A percentile compares a stretch with the other conserved stretches of the same genome.
Evolutionary conservation across 176 grass and related monocot genomes (phyloP).

Genomic region (Otatea glauca): DNA sequence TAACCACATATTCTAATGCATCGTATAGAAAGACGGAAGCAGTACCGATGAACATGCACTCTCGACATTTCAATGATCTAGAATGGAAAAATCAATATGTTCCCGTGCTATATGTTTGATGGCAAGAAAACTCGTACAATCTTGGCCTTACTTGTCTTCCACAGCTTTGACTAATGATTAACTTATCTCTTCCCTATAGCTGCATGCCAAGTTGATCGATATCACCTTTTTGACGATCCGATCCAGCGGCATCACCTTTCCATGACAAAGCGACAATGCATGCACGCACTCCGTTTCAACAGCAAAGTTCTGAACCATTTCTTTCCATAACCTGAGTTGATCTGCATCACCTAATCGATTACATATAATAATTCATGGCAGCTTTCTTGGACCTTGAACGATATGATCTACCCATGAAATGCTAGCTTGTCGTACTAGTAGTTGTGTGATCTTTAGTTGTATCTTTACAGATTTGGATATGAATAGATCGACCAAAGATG

Average conservation of each 20-base stretch:
- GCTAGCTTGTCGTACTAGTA: background rate
- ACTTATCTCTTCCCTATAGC: background rate
- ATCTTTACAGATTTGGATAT: background rate
- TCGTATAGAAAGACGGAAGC: too few relatives aligned
- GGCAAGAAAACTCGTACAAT: background rate
- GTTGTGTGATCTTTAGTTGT: background rate
- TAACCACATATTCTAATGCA: too few relatives aligned
- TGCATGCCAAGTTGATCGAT: background rate
- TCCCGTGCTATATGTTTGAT: background rate
- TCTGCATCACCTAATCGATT: background rate
- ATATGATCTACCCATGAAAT: background rate
- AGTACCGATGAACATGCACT: background rate
- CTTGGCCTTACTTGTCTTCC: background rate
- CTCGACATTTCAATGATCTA: background rate
- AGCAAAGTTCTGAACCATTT: background rate
- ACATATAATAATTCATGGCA: background rate
- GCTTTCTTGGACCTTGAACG: background rate
- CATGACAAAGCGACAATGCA: background rate
- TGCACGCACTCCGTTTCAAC: background rate
- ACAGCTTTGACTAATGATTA: slow-evolving; percentile 5
- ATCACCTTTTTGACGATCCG: background rate
- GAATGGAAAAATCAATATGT: background rate
- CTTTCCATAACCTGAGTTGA: background rate
- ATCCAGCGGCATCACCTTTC: background rate
- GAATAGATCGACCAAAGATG: background rate